Base-by-base conservation (phyloP, 2,329 filamentous ascomycete species). In the Claviceps purpurea region DNA sequence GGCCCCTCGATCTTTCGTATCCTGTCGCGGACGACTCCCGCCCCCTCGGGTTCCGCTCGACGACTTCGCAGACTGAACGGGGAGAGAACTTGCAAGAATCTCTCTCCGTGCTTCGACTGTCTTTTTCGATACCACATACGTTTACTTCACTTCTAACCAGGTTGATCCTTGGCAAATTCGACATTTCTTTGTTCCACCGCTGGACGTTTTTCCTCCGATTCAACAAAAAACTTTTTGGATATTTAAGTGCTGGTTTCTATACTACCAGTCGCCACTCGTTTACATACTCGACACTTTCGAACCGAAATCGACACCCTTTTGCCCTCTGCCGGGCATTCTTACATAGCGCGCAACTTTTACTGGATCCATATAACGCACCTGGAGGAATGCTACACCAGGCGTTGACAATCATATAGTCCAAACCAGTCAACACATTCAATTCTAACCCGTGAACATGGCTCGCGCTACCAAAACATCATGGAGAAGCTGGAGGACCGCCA, bases 161-260 rank as follows among this genome's bases (percentile, higher is more conserved):
- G 76, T 79, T 78, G 76, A 79, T 69, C 75, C 76, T 79, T 66
- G 75, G 74, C 71, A 66, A 20, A 40, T n/a, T 16, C 2, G 10
- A 56, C 64, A 60, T 50, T 55, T 44, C 53, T 51, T 55, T 56
- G 45, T 42, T 22, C 22, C 14, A 22, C 41, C 53, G 53, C 50
- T 47, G 50, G 53, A 39, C 53, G 53, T 30, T 43, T 52, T 52
- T 47, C 34, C 22, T 44, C 47, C 44, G 14, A 40, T 34, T 34
- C 30, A 11, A 30, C 14, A 48, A 13, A 20, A 16, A 24, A 11
- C 30, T 10, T 34, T 30, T 34, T 34, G 30, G 30, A 34, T 34
- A 34, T 34, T 11, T 34, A 34, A 34, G 30, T 34, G 10, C 30
- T 34, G 30, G 30, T 34, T 34, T 34, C 30, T 10, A 11, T 11